phyloP scores from a whole-genome alignment of 2,329 filamentous ascomycete genomes.

The Penicillium nordicum region DNA sequence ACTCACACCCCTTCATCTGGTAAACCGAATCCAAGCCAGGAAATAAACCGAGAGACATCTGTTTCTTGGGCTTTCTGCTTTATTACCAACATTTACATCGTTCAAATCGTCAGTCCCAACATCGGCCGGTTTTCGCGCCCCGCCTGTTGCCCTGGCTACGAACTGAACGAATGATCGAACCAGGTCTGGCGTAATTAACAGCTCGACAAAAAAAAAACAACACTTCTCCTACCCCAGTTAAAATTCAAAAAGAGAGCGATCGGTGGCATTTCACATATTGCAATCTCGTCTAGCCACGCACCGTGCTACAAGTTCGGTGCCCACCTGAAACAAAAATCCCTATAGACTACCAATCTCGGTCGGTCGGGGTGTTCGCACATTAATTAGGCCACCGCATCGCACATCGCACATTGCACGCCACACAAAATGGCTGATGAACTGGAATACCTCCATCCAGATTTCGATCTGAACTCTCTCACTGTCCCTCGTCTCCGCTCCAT shows the following conservation, averaged over 20 bases:
- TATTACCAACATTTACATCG: not conserved
- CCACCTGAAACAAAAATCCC: not conserved
- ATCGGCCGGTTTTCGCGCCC: constrained; percentile 11
- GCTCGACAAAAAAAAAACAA: constrained; percentile 23
- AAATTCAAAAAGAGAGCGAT: constrained; percentile 22
- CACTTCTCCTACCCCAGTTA: constrained; percentile 8
- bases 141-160: constrained; percentile 42
- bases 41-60: not conserved
- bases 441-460: constrained; percentile 82
- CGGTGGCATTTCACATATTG: constrained; percentile 12
- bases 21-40: not conserved
- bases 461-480: constrained; percentile 79
- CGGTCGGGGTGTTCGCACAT: constrained; percentile 6
- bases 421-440: constrained; percentile 55
- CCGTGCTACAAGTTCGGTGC: constrained; percentile 7
- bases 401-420: not conserved
- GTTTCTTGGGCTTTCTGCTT: not conserved
- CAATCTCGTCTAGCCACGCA: constrained; percentile 4
- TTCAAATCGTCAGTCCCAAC: not conserved
- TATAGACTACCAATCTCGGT: constrained; percentile 1
- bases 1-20: not conserved
- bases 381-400: not conserved
- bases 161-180: constrained; percentile 19
- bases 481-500: constrained; percentile 87
- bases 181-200: constrained; percentile 14